These are phyloP conservation scores for Aspergillus heteromorphus DNA, from an alignment of 495 filamentous ascomycete species.

Conservation along the genomic window DNA sequence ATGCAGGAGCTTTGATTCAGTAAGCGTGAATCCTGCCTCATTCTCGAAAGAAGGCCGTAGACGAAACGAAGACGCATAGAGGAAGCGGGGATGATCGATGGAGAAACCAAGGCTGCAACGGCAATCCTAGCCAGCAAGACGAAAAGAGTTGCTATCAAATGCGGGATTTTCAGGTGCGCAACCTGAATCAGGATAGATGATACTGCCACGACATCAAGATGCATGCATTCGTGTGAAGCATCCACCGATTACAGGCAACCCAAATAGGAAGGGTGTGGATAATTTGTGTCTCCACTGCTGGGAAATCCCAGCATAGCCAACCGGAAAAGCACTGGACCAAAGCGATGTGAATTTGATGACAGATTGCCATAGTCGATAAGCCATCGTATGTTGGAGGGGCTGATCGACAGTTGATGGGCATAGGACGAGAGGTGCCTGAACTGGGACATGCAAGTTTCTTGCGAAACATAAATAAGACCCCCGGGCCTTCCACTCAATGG, in stretches of 20 bases:
- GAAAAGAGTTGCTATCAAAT: conserved; percentile 24
- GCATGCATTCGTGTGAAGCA: conserved; percentile 43
- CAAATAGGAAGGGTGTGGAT: conserved; percentile 30
- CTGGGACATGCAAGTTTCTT: conserved; percentile 25
- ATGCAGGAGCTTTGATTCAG: conserved; percentile 39
- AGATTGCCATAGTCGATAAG: conserved; percentile 35
- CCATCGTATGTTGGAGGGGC: conserved; percentile 31
- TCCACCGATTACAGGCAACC: conserved; percentile 30
- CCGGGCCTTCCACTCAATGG: conserved; percentile 24
- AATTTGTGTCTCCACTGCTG: conserved; percentile 35
- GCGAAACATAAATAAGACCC: conserved; percentile 46
- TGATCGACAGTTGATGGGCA: conserved; percentile 32
- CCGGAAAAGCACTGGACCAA: conserved; percentile 28
- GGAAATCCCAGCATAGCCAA: conserved; percentile 31
- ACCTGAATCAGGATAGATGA: conserved; percentile 25
- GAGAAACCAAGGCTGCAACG: conserved; percentile 30
- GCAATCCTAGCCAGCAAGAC: conserved; percentile 26
- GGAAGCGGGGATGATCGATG: conserved; percentile 33
- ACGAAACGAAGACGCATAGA: conserved; percentile 16
- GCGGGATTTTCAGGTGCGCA: conserved; percentile 40
- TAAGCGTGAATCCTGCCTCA: conserved; percentile 11
- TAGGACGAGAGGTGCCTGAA: conserved; percentile 16
- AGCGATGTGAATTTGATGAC: conserved; percentile 27
- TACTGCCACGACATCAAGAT: conserved; percentile 35
- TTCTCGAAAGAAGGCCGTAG: conserved; percentile 19